Evolutionary conservation across 352 stramenopile genomes (phyloP), one percentile per base, ranked within the genome.

Genomic region (Achlya hypogyna): DNA sequence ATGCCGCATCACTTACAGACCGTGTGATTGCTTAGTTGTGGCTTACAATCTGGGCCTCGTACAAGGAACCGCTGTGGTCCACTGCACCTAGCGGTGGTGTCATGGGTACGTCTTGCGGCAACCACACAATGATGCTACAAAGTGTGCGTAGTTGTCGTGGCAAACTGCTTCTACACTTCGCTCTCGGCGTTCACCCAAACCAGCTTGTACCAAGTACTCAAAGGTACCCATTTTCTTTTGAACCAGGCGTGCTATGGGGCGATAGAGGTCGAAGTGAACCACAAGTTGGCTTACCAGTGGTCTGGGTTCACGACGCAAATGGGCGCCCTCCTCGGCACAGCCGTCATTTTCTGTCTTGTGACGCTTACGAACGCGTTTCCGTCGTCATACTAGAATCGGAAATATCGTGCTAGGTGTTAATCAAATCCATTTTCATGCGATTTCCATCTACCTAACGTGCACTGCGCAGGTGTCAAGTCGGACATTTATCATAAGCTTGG

Each of bases 281-380:
- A 73, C 31, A 72, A 74, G 51, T 71, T 72, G n/a, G 74, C 82
- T 40, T 90, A 90, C 62, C 81, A 90, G 51, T 90, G 81, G 81
- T 87, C 77, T 45, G 81, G 81, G 3, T 78, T 90, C 32, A 74
- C 72, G n/a, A 88, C 78, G 6, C 81, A 90, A 53, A 75, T 90
- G 20, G 81, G 81, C 38, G 79, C 79, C 12, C 80, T 90, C 69
- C 71, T 64, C 0, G 81, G 81, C 51, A 87, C 79, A 12, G 63
- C 77, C 20, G 62, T 85, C 56, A 78, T 85, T 35, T 90, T 90
- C 54, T 78, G 79, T 22, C 77, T 90, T 29, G 74, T 89, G 20
- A 58, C 60, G 10, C 49, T 45, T 31, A 67, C 60, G 5, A 59
- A 49, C 28, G 51, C 4, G 31, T 67, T 67, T n/a, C 42, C 51